phyloP scores from a whole-genome alignment of 225 moss, liverwort and hornwort genomes.

The Marchantia paleacea region DNA sequence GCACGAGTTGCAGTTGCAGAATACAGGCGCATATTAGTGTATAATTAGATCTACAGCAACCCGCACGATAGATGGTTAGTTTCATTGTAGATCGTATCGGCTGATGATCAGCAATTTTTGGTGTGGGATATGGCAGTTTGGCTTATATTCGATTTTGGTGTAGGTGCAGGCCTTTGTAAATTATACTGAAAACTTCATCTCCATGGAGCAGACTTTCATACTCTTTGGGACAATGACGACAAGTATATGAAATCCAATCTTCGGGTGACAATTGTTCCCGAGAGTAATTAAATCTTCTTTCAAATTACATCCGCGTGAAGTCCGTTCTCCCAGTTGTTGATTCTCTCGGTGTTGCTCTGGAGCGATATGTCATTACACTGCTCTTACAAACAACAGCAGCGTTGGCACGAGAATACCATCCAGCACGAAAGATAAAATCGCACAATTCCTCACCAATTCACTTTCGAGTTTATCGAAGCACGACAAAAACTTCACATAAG shows the following conservation, averaged over 20 bases:
- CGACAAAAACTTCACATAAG: no score
- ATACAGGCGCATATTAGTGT: not conserved
- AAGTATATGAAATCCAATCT: not conserved
- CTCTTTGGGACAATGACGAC: not conserved
- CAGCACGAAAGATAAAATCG: no score
- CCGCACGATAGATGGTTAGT: not conserved
- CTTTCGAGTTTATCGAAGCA: no score
- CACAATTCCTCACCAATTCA: no score
- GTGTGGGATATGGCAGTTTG: not conserved
- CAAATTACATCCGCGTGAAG: no score
- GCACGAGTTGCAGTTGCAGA: constrained; percentile 9
- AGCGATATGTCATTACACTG: no score
- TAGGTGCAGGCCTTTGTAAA: not conserved
- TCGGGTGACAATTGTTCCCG: not conserved
- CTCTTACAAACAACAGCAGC: no score
- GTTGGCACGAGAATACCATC: no score
- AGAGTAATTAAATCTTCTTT: not conserved
- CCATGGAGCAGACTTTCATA: not conserved
- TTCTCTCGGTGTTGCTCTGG: no score
- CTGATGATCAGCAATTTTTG: not conserved
- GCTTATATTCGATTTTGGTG: not conserved
- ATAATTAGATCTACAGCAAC: not conserved
- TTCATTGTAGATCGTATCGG: not conserved
- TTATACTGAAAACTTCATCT: not conserved
- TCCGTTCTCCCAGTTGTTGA: no score